Evolutionary conservation across 768 basidiomycete genomes (phyloP), one percentile per base, ranked within the genome.

Genomic region (Pluteus cervinus): DNA sequence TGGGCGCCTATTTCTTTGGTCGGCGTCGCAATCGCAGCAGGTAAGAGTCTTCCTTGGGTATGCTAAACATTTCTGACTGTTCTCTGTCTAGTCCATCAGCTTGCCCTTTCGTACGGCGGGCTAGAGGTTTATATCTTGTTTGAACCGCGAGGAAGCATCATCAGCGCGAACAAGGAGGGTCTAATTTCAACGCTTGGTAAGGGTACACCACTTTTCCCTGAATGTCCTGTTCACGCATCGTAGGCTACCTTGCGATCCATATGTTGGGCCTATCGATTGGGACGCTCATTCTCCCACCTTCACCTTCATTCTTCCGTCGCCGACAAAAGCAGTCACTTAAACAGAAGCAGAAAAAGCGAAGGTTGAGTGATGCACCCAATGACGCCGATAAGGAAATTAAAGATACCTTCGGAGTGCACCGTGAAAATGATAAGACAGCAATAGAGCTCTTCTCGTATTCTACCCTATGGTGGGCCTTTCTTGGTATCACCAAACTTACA

Each of bases 81-180:
- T n/a, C 24, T n/a, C 18, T 25, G 28, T 35, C n/a, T 40, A 94
- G 90, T 61, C 1, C 91, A 97, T 34, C 86, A 96, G 55, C 33
- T 75, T 5, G 49, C 69, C 0, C 66, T 97, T 5, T 75, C 78
- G 3, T 52, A 53, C 7, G 60, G 69, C 5, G 68, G 73, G 1
- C 57, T 92, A 5, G 71, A 81, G 50, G 32, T 60, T 1, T 90
- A 79, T 60, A 73, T 87, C 4, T 66, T 94, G 18, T 53, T 73
- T 1, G 73, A 77, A 0, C 73, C 79, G 3, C 76, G 94, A 6
- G 63, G 59, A 7, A 68, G 70, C 23, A 32, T 93, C 3, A 46
- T 97, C 23, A 79, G 75, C 23, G 72, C 77, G 14, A 98, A 99
- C 65, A 96, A 96, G 53, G 96, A 99, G 56, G 96, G 96, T 0